Evolutionary conservation across 768 basidiomycete species (phyloP), one percentile per base, ranked within the genome.

Genomic region (Suillus cothurnatus): DNA sequence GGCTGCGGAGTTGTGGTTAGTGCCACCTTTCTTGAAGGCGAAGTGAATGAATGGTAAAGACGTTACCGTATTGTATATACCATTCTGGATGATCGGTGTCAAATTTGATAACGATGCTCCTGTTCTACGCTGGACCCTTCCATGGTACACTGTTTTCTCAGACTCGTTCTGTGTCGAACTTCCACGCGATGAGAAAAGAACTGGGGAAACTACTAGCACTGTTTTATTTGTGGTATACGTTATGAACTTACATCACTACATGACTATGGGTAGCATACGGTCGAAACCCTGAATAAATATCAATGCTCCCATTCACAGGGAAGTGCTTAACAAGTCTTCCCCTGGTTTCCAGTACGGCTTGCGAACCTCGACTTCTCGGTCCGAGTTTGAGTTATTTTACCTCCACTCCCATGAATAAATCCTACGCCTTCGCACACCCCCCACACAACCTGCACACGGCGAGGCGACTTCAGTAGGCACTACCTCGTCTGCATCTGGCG

Each of bases 21-120:
- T n/a, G n/a, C 78, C 3, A 69, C 41, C 19, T 21, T 41, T 0
- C 41, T 62, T 81, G 39, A 61, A 70, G 53, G 58, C 57, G 32
- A 69, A 49, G 49, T 83, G 64, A 21, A 58, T 71, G 55, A 77
- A 70, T 58, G 68, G 73, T 1, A 62, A n/a, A 47, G 4, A 14
- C 11, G 45, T 82, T 59, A 68, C 64, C 19, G 63, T 74, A 50
- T 73, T 74, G 21, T 66, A 71, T 11, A 65, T 69, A 15, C 78
- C 79, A 3, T 61, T 76, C 55, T 80, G 73, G 74, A 67, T 75
- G 68, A 81, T 83, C 43, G 70, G 82, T 77, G 15, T 41, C 8
- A 31, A 36, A 50, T 53, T 62, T 36, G 4, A 26, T 59, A 14
- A 14, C 14, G 34, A 60, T 23, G 34, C n/a, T 12, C 31, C 2